phyloP scores from a whole-genome alignment of 202 grass and related monocot species.

The Eragrostis tef region DNA sequence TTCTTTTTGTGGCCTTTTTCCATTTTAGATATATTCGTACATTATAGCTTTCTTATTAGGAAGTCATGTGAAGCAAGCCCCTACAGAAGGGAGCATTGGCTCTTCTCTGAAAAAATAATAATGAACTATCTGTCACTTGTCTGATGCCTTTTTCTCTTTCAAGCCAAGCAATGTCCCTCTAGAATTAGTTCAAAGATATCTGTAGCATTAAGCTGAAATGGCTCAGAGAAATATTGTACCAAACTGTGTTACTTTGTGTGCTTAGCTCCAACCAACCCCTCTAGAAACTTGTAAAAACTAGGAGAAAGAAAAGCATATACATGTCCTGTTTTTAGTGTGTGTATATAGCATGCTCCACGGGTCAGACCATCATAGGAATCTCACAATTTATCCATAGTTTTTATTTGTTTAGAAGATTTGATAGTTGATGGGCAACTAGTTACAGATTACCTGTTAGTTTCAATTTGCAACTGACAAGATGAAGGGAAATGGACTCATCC shows the following conservation, averaged over 20 bases:
- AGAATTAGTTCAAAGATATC: neutral
- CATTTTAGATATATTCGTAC: too few relatives aligned
- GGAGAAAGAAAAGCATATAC: neutral
- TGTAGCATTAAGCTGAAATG: neutral
- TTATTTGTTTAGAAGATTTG: neutral
- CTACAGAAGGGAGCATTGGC: too few relatives aligned
- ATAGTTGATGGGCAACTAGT: conserved; percentile 9
- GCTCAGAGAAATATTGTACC: neutral
- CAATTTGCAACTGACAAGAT: neutral
- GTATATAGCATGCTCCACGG: neutral
- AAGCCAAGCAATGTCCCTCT: neutral
- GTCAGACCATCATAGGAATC: neutral
- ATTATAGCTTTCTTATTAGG: too few relatives aligned
- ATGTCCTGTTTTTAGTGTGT: neutral
- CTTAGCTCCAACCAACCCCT: neutral
- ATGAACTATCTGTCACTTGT: too few relatives aligned
- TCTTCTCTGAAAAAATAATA: too few relatives aligned
- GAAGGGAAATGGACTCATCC: neutral
- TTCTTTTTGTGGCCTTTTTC: too few relatives aligned
- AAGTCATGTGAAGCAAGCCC: too few relatives aligned
- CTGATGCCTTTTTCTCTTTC: too few relatives aligned
- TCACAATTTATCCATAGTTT: neutral
- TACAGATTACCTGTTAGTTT: conserved; percentile 7
- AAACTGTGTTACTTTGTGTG: neutral
- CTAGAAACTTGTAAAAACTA: conserved; percentile 7